Base-by-base conservation (phyloP, 495 filamentous ascomycete genomes). In the Talaromyces trachyspermus region DNA sequence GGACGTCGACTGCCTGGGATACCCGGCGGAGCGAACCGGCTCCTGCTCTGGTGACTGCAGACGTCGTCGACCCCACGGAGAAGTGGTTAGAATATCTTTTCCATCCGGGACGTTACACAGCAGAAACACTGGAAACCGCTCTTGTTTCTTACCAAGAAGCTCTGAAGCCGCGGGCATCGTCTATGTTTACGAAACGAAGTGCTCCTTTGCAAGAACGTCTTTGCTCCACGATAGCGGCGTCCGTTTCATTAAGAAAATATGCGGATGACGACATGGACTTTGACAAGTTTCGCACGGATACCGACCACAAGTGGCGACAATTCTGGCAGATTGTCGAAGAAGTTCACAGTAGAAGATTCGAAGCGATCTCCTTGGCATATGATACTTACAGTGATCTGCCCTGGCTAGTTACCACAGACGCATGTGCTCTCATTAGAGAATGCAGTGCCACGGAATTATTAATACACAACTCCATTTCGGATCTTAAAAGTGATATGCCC, bases 311-410 rank as follows among this genome's bases (percentile, higher is more conserved):
- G 57, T 98, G 92, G 94, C 79, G 84, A 33, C 76, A 87, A 36
- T 94, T 92, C 64, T 92, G 86, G 68, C 82, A 90, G 32, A 74
- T 96, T 18, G 74, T 90, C 40, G 70, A 80, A 10, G 90, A 97
- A 57, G 75, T 99, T 18, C 85, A 99, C 56, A 89, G 83, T 50
- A 81, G 86, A 49, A 76, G 89, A 56, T 81, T 84, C 5, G 88
- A 95, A 56, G 78, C 83, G 2, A 59, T 95, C 30, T 80, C 86
- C 3, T 66, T 97, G 25, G 78, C 80, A 0, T 84, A 82, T 51
- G 94, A 97, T 55, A 57, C 72, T 1, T 69, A 79, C 32, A 70
- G 70, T 9, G 81, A 82, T 26, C 80, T 88, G 67, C 82, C 90
- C 3, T 95, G 88, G 86, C 70, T 89, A 20, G 70, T 92, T 25